Conservation (phyloP, 345 rosid genomes). For the Corymbia maculata region DNA sequence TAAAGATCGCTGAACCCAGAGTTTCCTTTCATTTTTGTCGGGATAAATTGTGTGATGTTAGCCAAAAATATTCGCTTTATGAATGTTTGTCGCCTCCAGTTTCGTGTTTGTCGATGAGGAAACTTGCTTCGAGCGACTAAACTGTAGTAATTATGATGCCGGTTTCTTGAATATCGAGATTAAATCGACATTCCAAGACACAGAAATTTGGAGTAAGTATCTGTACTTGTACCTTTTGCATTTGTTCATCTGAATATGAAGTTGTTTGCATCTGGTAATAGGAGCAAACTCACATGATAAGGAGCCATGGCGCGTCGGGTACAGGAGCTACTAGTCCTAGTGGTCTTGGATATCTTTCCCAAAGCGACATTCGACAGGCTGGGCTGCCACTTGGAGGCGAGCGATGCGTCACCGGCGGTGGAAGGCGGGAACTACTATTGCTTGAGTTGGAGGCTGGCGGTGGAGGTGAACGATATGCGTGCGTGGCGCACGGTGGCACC, state of each 20-base stretch:
- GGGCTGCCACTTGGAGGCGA: too few species aligned
- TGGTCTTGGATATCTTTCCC: too few species aligned
- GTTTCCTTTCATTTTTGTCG: too few species aligned
- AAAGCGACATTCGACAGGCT: too few species aligned
- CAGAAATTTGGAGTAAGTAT: background rate
- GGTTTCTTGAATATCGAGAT: background rate
- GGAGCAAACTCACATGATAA: background rate
- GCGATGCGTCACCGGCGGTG: too few species aligned
- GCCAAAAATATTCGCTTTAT: background rate
- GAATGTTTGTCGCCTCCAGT: background rate
- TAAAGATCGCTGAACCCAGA: background rate
- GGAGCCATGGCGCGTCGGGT: background rate
- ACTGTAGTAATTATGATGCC: background rate
- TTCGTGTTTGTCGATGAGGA: background rate
- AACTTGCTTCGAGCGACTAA: background rate
- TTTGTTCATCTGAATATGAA: background rate
- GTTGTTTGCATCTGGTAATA: background rate
- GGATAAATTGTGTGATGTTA: background rate
- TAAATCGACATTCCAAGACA: too few species aligned
- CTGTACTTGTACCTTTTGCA: background rate
- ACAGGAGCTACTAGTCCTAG: background rate
- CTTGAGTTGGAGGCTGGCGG: too few species aligned
- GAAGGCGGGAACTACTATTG: too few species aligned
- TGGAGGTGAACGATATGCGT: too few species aligned
- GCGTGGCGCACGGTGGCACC: too few species aligned